These are phyloP conservation scores for Thraustotheca clavata DNA, from an alignment of 352 stramenopile species.

Conservation along the genomic window DNA sequence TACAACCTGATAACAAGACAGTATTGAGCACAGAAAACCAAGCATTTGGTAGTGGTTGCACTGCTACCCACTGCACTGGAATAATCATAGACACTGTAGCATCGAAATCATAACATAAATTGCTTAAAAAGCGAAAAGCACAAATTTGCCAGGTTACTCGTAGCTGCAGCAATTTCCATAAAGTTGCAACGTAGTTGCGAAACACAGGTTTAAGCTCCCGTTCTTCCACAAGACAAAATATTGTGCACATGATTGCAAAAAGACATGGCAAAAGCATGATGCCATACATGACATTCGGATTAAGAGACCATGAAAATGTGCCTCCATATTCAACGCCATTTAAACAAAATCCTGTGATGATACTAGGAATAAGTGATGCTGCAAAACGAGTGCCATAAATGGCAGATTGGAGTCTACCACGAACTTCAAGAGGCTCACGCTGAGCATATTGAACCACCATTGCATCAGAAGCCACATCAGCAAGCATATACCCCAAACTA, in stretches of 20 bases:
- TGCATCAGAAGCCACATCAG: constrained; percentile 63
- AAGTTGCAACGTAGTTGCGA: constrained; percentile 25
- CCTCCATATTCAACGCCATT: constrained; percentile 42
- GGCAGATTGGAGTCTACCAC: constrained; percentile 36
- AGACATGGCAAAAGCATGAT: neutral
- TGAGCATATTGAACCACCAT: constrained; percentile 74
- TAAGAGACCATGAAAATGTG: constrained; percentile 39
- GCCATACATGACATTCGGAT: constrained; percentile 38
- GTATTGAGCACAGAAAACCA: constrained; percentile 29
- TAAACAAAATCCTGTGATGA: constrained; percentile 33
- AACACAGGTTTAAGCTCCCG: neutral
- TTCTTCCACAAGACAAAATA: neutral
- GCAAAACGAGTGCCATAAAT: constrained; percentile 32
- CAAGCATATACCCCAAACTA: constrained; percentile 54
- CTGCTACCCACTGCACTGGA: constrained; percentile 34
- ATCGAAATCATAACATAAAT: constrained; percentile 36
- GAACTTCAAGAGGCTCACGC: constrained; percentile 34
- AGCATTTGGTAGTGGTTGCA: constrained; percentile 36
- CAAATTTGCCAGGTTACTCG: constrained; percentile 46
- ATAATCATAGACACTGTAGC: constrained; percentile 34
- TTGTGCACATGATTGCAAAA: neutral
- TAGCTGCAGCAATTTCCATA: constrained; percentile 43
- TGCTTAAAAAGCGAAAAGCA: constrained; percentile 32
- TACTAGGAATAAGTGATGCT: constrained; percentile 28
- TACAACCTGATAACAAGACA: constrained; percentile 29